These are phyloP conservation scores for Mimosa pudica DNA, from an alignment of 306 rosid genomes.

Conservation along the genomic window DNA sequence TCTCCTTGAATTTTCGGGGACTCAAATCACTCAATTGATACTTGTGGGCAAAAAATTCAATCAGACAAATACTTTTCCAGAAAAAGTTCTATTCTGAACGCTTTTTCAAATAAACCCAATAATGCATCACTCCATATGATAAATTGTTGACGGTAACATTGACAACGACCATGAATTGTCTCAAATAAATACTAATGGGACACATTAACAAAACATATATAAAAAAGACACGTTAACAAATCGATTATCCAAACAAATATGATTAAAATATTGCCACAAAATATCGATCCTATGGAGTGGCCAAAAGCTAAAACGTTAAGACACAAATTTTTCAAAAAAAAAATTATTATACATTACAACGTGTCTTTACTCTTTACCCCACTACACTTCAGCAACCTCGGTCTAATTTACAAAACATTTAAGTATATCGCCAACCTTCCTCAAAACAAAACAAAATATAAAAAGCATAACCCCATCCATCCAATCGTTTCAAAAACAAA, in stretches of 20 bases:
- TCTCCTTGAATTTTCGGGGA: no score
- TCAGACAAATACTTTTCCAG: no score
- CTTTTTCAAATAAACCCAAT: no score
- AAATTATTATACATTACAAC: constrained; percentile 2
- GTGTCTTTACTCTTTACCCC: not conserved
- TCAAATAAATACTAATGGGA: not conserved
- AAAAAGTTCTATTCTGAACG: no score
- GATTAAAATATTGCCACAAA: not conserved
- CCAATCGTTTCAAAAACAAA: not conserved
- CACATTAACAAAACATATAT: not conserved
- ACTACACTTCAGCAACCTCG: not conserved
- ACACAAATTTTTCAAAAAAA: not conserved
- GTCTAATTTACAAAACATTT: constrained; percentile 13
- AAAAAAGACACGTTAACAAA: no score
- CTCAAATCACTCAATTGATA: no score
- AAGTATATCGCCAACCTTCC: not conserved
- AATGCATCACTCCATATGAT: no score
- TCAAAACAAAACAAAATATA: not conserved
- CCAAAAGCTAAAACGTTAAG: constrained; percentile 13
- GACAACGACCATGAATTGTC: no score
- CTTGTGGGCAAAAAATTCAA: no score
- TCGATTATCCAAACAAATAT: not conserved
- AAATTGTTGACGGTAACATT: no score
- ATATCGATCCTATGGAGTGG: not conserved
- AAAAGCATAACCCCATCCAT: not conserved